Evolutionary conservation across 2,329 filamentous ascomycete species (phyloP), one percentile per base, ranked within the genome.

Genomic region (Colletotrichum falcatum): DNA sequence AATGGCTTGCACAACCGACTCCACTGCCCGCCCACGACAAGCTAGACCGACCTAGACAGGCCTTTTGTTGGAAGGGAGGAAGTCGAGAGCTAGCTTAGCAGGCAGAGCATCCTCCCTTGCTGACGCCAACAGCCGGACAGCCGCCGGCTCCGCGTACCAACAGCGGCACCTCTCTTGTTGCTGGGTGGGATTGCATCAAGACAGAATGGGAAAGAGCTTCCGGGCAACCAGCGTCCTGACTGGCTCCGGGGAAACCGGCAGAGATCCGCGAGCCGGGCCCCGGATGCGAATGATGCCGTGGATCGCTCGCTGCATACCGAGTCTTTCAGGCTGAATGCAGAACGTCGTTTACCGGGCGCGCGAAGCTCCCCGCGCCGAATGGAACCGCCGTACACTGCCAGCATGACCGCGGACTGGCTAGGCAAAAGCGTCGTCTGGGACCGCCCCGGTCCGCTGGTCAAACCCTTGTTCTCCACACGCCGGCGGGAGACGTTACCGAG

Each of bases 1-100:
- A n/a, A 61, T 58, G 42, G 46, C 58, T 54, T 67, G 54, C 61
- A 44, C 23, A 28, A 39, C 28, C 33, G 23, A 39, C 12, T 44
- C 11, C 20, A 3, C 3, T 11, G 11, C 16, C 28, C 54, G 11
- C 16, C 28, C 54, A 48, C 18, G 12, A 35, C 11, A 23, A 33
- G 39, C 18, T 26, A 39, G 18, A 20, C 23, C 35, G 18, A 20
- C 23, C 35, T 30, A 20, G 4, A 16, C 12, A 11, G 23, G n/a
- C 23, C 23, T 61, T 46, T 28, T 16, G 18, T 46, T 33, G n/a
- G 37, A 66, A 60, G 37, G 49, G 49, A 46, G 23, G 23, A 46
- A 35, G 18, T 28, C 30, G 26, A 37, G 48, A 42, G n/a, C 33
- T 7, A 26, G 51, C 30, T 28, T 30, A n/a, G 33, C 28, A 33